Conservation (phyloP, 495 filamentous ascomycete species). For the Tuber magnatum region DNA sequence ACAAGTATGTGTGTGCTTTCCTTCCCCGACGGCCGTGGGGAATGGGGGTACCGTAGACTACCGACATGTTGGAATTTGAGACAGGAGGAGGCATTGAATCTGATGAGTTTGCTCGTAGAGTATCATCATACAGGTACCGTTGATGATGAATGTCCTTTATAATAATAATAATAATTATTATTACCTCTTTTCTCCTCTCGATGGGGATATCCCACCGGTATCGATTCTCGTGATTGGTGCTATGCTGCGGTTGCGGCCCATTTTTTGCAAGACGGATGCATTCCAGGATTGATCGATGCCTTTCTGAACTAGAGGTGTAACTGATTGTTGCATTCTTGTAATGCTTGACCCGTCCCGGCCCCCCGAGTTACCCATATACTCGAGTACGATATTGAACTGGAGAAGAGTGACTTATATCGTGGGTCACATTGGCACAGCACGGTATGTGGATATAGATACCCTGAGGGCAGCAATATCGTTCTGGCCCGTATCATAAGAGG, state of each 20-base stretch:
- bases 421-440: not conserved
- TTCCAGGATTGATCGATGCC: not conserved
- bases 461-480: not conserved
- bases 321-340: not conserved
- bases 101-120: not conserved
- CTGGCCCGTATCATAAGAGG: not conserved
- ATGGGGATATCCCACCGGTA: not conserved
- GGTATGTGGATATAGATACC: not conserved
- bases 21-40: not conserved
- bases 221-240: not conserved
- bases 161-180: too few species aligned
- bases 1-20: not conserved
- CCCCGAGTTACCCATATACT: not conserved
- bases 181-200: not conserved
- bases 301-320: not conserved
- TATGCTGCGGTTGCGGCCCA: not conserved
- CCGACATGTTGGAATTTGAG: constrained; percentile 1
- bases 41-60: not conserved
- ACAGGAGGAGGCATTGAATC: not conserved
- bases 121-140: not conserved
- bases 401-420: not conserved
- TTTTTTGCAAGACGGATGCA: not conserved
- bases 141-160: not conserved
- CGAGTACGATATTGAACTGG: not conserved
- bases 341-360: not conserved